A percentile compares a stretch with the other conserved stretches of the same genome.
phyloP scores from a whole-genome alignment of 1,139 yeast genomes.

The Yamadazyma membranifaciens region DNA sequence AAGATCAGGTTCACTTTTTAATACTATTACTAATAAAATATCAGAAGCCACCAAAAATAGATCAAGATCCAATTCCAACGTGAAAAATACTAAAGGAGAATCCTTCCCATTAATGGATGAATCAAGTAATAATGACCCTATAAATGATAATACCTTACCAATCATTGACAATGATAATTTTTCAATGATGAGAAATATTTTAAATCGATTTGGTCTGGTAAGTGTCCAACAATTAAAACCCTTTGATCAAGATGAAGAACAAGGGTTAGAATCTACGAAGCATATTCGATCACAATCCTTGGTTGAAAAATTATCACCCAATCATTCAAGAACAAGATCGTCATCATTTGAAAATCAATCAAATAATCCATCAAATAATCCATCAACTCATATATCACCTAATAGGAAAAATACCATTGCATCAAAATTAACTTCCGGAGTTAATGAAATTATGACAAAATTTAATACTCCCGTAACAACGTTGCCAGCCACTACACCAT shows the following conservation, averaged over 20 bases:
- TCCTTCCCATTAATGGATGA: conserved; percentile 25
- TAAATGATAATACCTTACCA: conserved; percentile 7
- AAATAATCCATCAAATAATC: conserved; percentile 2
- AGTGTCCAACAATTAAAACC: conserved; percentile 20
- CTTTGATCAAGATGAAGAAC: conserved; percentile 15
- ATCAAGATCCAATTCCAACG: conserved; percentile 33
- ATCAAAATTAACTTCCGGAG: conserved; percentile 40
- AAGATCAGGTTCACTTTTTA: conserved; percentile 40
- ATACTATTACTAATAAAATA: conserved; percentile 31
- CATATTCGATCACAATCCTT: conserved; percentile 27
- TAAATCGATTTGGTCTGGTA: conserved; percentile 32
- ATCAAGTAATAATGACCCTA: background rate
- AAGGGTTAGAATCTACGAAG: conserved; percentile 11
- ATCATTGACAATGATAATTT: conserved; percentile 14
- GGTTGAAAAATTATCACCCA: conserved; percentile 32
- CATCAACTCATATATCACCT: conserved; percentile 11
- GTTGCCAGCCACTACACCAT: background rate
- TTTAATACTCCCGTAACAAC: conserved; percentile 21
- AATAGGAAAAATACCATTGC: conserved; percentile 34
- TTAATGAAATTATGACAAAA: conserved; percentile 44
- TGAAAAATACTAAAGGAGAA: conserved; percentile 23
- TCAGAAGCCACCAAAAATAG: conserved; percentile 21
- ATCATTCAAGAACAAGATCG: conserved; percentile 36
- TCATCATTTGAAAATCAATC: conserved; percentile 30
- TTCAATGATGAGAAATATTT: conserved; percentile 33